These are phyloP conservation scores for Aureobasidium sp. DNA, from an alignment of 2,329 filamentous ascomycete species.

Conservation along the genomic window DNA sequence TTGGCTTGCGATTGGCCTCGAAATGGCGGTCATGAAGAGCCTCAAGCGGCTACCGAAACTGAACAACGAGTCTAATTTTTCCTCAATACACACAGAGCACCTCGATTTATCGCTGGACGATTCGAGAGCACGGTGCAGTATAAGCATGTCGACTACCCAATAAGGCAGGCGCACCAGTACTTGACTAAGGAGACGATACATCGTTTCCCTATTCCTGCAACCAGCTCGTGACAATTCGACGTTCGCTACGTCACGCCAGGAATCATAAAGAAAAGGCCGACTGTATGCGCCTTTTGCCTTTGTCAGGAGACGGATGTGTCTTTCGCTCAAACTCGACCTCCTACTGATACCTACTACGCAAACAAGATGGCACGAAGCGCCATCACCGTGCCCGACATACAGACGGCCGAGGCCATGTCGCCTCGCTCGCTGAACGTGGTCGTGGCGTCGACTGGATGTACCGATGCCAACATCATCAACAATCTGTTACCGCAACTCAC, in stretches of 20 bases:
- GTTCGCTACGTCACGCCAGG: constrained; percentile 6
- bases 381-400: constrained; percentile 13
- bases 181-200: background rate
- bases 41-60: constrained; percentile 7
- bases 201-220: background rate
- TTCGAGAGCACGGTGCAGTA: background rate
- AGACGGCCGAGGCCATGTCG: background rate
- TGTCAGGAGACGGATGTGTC: background rate
- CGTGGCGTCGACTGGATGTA: constrained; percentile 29
- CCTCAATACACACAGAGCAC: background rate
- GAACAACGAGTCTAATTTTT: background rate
- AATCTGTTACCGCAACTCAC: constrained; percentile 26
- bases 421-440: constrained; percentile 25
- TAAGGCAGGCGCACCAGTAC: background rate
- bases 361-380: constrained; percentile 8
- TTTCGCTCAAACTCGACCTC: background rate
- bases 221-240: constrained; percentile 6
- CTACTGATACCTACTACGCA: background rate
- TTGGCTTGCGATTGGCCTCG: constrained; percentile 5
- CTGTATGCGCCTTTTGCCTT: constrained; percentile 7
- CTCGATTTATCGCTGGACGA: background rate
- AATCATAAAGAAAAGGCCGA: constrained; percentile 11
- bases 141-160: background rate
- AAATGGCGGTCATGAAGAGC: constrained; percentile 4
- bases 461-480: constrained; percentile 24